Evolutionary conservation across 495 filamentous ascomycete species (phyloP).

Genomic region (Aspergillus kassunensis): DNA sequence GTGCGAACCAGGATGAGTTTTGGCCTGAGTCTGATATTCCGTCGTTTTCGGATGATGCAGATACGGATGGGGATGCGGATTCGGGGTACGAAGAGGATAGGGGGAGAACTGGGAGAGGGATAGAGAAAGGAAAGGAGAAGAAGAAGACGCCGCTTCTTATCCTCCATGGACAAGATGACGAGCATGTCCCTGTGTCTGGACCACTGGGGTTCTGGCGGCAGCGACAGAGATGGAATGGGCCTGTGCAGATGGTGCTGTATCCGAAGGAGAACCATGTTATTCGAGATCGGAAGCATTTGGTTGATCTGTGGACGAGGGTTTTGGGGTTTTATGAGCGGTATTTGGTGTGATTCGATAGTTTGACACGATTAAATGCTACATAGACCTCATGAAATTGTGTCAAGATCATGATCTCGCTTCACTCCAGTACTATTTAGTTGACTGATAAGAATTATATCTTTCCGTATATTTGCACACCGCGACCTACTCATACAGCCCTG

Average conservation of each 20-base stretch:
- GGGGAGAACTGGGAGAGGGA: background rate
- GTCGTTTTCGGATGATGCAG: background rate
- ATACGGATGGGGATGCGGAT: background rate
- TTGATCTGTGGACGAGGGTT: conserved; percentile 4
- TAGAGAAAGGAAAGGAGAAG: background rate
- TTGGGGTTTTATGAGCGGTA: background rate
- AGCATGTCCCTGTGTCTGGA: background rate
- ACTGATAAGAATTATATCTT: too few relatives aligned
- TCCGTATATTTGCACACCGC: too few relatives aligned
- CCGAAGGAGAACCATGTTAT: conserved; percentile 3
- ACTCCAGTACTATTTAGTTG: too few relatives aligned
- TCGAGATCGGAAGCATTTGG: background rate
- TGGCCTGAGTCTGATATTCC: conserved; percentile 2
- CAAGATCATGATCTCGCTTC: too few relatives aligned
- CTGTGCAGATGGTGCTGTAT: conserved; percentile 8
- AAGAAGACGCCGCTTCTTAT: background rate
- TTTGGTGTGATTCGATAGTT: background rate
- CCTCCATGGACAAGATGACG: conserved; percentile 1
- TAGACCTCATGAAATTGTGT: too few relatives aligned
- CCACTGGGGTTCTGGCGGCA: conserved; percentile 7
- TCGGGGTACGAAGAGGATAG: too few relatives aligned
- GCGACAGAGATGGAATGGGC: conserved; percentile 3
- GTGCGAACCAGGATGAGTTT: background rate
- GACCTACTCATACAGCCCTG: too few relatives aligned
- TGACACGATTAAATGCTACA: too few relatives aligned